A percentile compares a stretch with the other conserved stretches of the same genome.
Evolutionary conservation across 2,329 filamentous ascomycete genomes (phyloP).

Genomic region (Pleoardoris graminearum): DNA sequence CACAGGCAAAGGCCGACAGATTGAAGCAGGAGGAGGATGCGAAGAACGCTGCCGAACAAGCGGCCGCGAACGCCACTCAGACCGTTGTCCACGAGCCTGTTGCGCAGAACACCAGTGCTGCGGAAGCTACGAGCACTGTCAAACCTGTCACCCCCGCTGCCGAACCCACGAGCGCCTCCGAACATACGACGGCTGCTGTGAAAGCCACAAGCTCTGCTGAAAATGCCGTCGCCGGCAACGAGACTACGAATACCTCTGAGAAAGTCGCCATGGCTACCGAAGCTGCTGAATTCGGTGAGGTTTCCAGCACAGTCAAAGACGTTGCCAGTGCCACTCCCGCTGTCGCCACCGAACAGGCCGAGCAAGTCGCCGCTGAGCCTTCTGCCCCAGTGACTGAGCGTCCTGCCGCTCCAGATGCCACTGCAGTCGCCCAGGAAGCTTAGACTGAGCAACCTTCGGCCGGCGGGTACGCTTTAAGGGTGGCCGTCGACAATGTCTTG

Average conservation of each 20-base stretch:
- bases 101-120: constrained; percentile 1
- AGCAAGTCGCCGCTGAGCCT: not conserved
- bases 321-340: too few species aligned
- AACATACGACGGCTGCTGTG: not conserved
- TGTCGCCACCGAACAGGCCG: not conserved
- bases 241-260: not conserved
- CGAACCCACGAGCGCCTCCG: not conserved
- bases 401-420: not conserved
- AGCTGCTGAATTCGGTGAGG: not conserved
- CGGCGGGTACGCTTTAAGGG: not conserved
- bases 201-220: not conserved
- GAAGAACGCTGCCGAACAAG: constrained; percentile 7
- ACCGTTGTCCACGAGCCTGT: constrained; percentile 9
- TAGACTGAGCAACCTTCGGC: not conserved
- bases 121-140: not conserved
- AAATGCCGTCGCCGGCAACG: not conserved
- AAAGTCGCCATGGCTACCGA: not conserved
- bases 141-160: not conserved
- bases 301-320: not conserved
- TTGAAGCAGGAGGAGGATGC: constrained; percentile 6
- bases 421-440: not conserved
- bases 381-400: not conserved
- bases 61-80: constrained; percentile 8
- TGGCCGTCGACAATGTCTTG: not conserved
- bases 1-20: not conserved